Evolutionary conservation across 345 rosid genomes (phyloP).

Genomic region (Linum trigynum): DNA sequence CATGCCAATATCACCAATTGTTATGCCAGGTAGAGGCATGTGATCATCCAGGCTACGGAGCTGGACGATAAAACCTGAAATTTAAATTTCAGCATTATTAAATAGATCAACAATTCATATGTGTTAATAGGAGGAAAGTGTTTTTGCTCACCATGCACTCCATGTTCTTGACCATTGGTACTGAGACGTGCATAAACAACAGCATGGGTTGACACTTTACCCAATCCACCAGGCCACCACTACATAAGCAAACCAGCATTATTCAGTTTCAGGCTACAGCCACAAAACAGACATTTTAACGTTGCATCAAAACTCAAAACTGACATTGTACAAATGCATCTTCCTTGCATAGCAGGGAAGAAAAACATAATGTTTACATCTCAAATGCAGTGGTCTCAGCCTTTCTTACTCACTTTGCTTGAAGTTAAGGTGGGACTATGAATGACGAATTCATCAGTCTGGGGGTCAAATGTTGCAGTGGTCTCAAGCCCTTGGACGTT

Average conservation of each 20-base stretch:
- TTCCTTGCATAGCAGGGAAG: too few relatives aligned
- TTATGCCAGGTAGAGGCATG: constrained; percentile 88
- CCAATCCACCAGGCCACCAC: constrained; percentile 99
- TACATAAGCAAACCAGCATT: constrained; percentile 12
- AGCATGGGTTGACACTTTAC: constrained; percentile 85
- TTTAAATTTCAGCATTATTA: constrained; percentile 17
- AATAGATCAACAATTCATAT: background rate
- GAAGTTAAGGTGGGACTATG: constrained; percentile 94
- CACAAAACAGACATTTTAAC: background rate
- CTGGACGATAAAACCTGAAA: constrained; percentile 91
- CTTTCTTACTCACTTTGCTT: constrained; percentile 52
- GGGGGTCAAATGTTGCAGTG: constrained; percentile 89
- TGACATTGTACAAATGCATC: background rate
- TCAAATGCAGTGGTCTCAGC: too few relatives aligned
- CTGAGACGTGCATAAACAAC: constrained; percentile 88
- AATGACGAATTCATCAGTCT: constrained; percentile 80
- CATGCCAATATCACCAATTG: constrained; percentile 86
- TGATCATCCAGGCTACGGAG: constrained; percentile 92
- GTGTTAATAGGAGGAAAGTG: background rate
- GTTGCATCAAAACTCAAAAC: background rate
- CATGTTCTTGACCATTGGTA: constrained; percentile 62
- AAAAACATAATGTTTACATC: too few relatives aligned
- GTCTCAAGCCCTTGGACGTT: constrained; percentile 99
- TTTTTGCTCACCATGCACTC: constrained; percentile 67
- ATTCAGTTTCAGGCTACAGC: background rate